Evolutionary conservation across 2,329 filamentous ascomycete species (phyloP).

Genomic region (Daldinia sp.): DNA sequence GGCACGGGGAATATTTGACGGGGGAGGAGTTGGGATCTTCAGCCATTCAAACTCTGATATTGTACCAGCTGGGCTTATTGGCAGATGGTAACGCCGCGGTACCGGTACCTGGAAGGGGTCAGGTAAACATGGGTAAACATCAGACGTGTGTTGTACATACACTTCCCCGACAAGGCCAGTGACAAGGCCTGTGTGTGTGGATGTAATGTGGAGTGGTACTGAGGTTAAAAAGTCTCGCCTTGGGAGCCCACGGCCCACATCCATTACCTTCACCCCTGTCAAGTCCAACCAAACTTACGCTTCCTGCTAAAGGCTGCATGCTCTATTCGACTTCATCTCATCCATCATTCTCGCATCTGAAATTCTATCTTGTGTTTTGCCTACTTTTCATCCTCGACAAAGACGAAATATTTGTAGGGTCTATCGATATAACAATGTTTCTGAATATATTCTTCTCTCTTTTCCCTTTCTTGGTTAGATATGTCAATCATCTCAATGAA

Average conservation of each 20-base stretch:
- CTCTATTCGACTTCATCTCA: constrained; percentile 52
- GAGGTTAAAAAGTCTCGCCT: constrained; percentile 46
- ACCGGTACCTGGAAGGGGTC: constrained; percentile 29
- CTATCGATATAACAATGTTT: constrained; percentile 8
- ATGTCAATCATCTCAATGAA: constrained; percentile 19
- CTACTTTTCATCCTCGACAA: constrained; percentile 28
- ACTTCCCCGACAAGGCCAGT: constrained; percentile 39
- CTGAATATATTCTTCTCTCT: constrained; percentile 7
- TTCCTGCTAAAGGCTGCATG: constrained; percentile 49
- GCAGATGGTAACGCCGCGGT: constrained; percentile 33
- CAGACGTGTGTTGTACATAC: constrained; percentile 40
- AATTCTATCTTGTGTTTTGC: constrained; percentile 27
- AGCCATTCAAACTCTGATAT: constrained; percentile 45
- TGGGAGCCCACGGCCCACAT: constrained; percentile 40
- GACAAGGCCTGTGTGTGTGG: constrained; percentile 29
- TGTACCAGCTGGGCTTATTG: constrained; percentile 41
- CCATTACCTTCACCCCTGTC: constrained; percentile 39
- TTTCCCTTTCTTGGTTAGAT: constrained; percentile 22
- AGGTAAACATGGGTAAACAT: constrained; percentile 22
- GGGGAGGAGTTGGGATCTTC: constrained; percentile 42
- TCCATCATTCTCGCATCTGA: constrained; percentile 45
- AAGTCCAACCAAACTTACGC: constrained; percentile 50
- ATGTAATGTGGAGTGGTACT: constrained; percentile 38
- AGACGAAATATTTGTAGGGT: constrained; percentile 16
- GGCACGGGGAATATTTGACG: constrained; percentile 33